phyloP scores from a whole-genome alignment of 176 grass and related monocot species.

The Cenchrus americanus region DNA sequence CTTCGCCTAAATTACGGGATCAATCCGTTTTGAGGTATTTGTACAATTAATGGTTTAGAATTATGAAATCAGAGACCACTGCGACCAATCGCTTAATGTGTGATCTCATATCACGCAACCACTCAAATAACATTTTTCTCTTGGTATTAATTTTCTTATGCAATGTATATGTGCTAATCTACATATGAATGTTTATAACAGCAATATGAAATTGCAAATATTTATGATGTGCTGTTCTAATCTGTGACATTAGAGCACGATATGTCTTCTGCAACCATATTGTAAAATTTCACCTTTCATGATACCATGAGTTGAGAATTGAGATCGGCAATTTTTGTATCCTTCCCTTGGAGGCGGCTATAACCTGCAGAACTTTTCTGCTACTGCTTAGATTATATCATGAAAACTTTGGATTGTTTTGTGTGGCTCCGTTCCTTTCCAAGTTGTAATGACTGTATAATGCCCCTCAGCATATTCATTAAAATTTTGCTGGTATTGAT shows the following conservation, averaged over 20 bases:
- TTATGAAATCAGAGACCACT: too few species aligned
- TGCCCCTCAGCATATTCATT: constrained; percentile 7
- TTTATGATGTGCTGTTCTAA: constrained; percentile 3
- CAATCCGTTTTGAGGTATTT: constrained; percentile 52
- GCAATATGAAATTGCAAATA: neutral
- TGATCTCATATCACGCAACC: neutral
- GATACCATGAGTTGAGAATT: neutral
- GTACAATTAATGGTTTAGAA: too few species aligned
- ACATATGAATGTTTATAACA: constrained; percentile 3
- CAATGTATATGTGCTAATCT: neutral
- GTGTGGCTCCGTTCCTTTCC: neutral
- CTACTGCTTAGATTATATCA: neutral
- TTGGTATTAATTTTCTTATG: constrained; percentile 8
- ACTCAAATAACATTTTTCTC: neutral
- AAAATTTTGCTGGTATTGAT: constrained; percentile 11
- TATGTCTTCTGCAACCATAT: constrained; percentile 6
- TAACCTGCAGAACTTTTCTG: neutral
- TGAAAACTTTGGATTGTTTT: neutral
- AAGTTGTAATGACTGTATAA: constrained; percentile 3
- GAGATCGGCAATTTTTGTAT: neutral
- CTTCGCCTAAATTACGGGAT: constrained; percentile 72
- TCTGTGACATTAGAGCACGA: neutral
- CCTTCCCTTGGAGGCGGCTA: neutral
- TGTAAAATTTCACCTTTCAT: neutral
- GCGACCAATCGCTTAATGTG: neutral